phyloP scores from a whole-genome alignment of 2,329 filamentous ascomycete genomes.

The Hypoxylon sp. region DNA sequence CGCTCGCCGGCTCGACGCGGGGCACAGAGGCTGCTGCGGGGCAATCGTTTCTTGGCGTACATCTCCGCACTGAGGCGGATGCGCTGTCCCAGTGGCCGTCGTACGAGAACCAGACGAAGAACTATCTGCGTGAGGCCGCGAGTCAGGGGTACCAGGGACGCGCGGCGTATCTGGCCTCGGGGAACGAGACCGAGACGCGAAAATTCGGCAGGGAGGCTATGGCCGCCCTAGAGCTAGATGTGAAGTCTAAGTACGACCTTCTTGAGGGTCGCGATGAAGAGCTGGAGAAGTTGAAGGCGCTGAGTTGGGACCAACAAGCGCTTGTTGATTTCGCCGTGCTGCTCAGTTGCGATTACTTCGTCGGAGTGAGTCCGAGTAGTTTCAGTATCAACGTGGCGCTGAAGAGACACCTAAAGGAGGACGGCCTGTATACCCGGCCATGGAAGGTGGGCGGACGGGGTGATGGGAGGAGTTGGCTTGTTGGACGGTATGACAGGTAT shows the following conservation, averaged over 20 bases:
- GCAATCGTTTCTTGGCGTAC: constrained; percentile 57
- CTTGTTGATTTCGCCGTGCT: constrained; percentile 61
- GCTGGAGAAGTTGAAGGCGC: constrained; percentile 51
- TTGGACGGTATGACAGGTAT: constrained; percentile 61
- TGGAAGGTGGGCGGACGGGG: constrained; percentile 59
- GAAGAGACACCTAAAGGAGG: constrained; percentile 60
- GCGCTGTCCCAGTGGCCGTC: constrained; percentile 62
- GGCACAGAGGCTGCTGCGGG: constrained; percentile 27
- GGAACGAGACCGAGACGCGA: constrained; percentile 59
- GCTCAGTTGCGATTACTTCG: constrained; percentile 58
- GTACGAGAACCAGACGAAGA: constrained; percentile 58
- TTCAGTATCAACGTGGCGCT: constrained; percentile 64
- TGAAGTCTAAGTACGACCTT: constrained; percentile 59
- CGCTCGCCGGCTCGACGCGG: constrained; percentile 45
- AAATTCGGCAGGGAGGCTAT: constrained; percentile 55
- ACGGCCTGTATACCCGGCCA: constrained; percentile 57
- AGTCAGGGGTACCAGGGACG: constrained; percentile 53
- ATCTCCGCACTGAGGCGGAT: constrained; percentile 64
- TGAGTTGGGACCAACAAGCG: constrained; percentile 63
- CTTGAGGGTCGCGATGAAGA: constrained; percentile 47
- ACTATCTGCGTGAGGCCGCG: constrained; percentile 57
- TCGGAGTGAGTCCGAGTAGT: constrained; percentile 63
- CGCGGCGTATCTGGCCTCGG: constrained; percentile 61
- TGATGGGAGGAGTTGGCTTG: constrained; percentile 60
- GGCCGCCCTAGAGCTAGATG: constrained; percentile 49